These are phyloP conservation scores for Trametes punicea DNA, from an alignment of 768 basidiomycete species.

Conservation along the genomic window DNA sequence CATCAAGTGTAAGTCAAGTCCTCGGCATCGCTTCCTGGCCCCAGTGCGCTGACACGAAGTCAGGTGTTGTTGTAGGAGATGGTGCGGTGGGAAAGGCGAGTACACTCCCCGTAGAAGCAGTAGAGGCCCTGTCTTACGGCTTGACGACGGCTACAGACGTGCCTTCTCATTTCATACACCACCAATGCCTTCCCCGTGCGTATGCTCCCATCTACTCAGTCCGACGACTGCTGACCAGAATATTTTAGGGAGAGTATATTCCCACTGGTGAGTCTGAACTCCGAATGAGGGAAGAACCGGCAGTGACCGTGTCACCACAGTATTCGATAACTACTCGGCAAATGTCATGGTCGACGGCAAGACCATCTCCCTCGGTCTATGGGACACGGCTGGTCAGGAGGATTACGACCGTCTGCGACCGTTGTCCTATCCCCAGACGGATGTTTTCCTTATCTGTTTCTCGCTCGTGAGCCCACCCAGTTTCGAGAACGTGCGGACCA, in stretches of 20 bases:
- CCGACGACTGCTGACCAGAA: conserved; percentile 1
- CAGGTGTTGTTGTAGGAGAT: conserved; percentile 98
- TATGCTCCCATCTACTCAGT: conserved; percentile 15
- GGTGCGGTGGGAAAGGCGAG: conserved; percentile 97
- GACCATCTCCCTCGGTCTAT: conserved; percentile 95
- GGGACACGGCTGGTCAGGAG: conserved; percentile 99
- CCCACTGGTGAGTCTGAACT: conserved; percentile 70
- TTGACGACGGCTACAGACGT: conserved; percentile 59
- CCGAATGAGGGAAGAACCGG: conserved; percentile 6
- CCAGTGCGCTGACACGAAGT: conserved; percentile 17
- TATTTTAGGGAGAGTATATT: conserved; percentile 88
- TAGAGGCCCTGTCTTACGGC: conserved; percentile 22
- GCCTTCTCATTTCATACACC: conserved; percentile 98
- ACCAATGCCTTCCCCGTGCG: conserved; percentile 95
- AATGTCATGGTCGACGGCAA: conserved; percentile 99
- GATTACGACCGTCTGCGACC: conserved; percentile 98
- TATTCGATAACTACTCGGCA: conserved; percentile 98
- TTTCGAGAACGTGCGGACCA: conserved; percentile 98
- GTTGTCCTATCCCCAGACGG: conserved; percentile 97
- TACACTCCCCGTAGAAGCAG: conserved; percentile 16
- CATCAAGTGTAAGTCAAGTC: conserved; percentile 73
- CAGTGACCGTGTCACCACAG: conserved; percentile 38
- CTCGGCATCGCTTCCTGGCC: neutral
- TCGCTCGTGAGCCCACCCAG: conserved; percentile 96
- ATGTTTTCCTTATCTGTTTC: conserved; percentile 99